Base-by-base conservation (phyloP, 2,329 filamentous ascomycete species). In the Dactylonectria estremocensis region DNA sequence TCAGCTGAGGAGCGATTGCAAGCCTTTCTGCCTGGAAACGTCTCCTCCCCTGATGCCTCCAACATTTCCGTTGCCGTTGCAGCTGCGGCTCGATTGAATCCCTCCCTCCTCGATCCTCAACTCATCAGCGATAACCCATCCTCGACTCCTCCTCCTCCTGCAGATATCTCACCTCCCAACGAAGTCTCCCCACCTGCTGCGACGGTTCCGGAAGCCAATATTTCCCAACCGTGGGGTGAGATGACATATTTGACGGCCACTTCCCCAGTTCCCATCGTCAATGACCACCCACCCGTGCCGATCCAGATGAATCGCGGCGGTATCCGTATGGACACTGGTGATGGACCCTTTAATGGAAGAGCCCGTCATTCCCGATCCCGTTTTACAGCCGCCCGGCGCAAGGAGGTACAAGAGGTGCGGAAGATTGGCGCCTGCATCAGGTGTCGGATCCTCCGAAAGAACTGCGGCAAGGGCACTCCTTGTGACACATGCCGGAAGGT, bases 401-500 rank as follows among this genome's bases (percentile, higher is more conserved):
- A 88, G 74, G 88, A 92, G 74, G 90, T 92, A 2, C 89, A 91
- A 70, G 88, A 89, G 69, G 88, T 92, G 22, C 87, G 90, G 24
- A 89, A 90, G 72, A 86, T 90, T 40, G 90, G 90, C 6, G 90
- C 90, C 13, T 92, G 90, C 72, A 90, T 91, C 59, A 83, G 90
- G 50, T 92, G 90, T 74, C 85, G 89, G 43, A 91, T 92, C 68
- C 79, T 92, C 40, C 86, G 90, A 64, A 92, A 92, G 80, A 90
- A 88, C 1, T 92, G 90, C 73, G 90, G 89, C n/a, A 87, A 85
- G 66, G 90, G 88, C 35, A 87, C 85, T 7, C 89, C 90, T 0
- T 92, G 90, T 71, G 86, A 88, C 60, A 89, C 89, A 1, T 92
- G 90, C 69, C 85, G 86, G 67, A 91, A 89, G 73, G 89, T 92